A percentile compares a stretch with the other conserved stretches of the same genome.
These are phyloP conservation scores for Fusarium avenaceum DNA, from an alignment of 2,329 filamentous ascomycete genomes.

Conservation along the genomic window DNA sequence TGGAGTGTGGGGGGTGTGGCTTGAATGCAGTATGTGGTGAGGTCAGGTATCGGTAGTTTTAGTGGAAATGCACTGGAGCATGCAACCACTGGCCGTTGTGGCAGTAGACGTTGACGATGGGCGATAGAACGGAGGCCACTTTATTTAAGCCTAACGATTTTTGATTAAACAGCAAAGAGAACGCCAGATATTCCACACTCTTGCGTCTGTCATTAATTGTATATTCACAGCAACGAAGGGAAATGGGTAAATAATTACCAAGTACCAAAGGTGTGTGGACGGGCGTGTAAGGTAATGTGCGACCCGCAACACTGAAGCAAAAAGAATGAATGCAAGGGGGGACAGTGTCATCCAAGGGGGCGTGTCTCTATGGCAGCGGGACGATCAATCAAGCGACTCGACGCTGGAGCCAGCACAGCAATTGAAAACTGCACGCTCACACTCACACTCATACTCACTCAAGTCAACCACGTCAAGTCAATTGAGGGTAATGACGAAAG, in stretches of 20 bases:
- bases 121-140: background rate
- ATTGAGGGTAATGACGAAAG: constrained; percentile 39
- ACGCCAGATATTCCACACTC: background rate
- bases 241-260: constrained; percentile 13
- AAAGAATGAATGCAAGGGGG: constrained; percentile 34
- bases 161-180: background rate
- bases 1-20: constrained; percentile 30
- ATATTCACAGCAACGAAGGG: constrained; percentile 4
- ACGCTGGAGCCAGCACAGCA: constrained; percentile 44
- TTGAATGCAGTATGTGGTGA: constrained; percentile 8
- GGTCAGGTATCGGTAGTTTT: constrained; percentile 21
- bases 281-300: constrained; percentile 40
- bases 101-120: constrained; percentile 13
- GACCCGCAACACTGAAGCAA: no score
- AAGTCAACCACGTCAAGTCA: constrained; percentile 24
- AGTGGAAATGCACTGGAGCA: constrained; percentile 25
- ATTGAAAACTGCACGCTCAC: constrained; percentile 34
- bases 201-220: background rate
- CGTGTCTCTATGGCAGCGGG: constrained; percentile 31
- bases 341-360: constrained; percentile 13
- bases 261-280: constrained; percentile 26
- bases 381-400: constrained; percentile 42
- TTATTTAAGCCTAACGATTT: constrained; percentile 5
- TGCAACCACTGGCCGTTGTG: constrained; percentile 31
- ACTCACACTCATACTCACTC: constrained; percentile 35